Conservation (phyloP, 2,329 filamentous ascomycete species). For the Botrytis sinoallii region DNA sequence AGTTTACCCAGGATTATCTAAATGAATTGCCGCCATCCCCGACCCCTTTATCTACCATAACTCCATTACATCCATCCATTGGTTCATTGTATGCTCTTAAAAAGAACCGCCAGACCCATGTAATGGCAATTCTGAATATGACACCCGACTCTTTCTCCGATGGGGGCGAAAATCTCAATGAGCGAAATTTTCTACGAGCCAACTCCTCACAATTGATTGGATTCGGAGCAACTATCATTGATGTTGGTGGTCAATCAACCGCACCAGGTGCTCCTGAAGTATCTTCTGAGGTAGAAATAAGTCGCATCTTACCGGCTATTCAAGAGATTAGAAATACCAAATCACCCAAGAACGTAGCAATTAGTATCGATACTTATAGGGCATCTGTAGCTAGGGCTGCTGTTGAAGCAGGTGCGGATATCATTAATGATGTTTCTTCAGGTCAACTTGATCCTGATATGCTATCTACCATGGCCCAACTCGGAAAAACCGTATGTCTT, state of each 20-base stretch:
- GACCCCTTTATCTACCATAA: slow-evolving; percentile 56
- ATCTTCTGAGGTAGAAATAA: slow-evolving; percentile 67
- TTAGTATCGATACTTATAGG: slow-evolving; percentile 92
- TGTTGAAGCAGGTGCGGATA: slow-evolving; percentile 75
- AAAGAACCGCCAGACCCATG: slow-evolving; percentile 57
- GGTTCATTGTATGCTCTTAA: slow-evolving; percentile 58
- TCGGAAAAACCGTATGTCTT: slow-evolving; percentile 73
- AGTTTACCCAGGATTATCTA: slow-evolving; percentile 57
- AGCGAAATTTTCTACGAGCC: slow-evolving; percentile 35
- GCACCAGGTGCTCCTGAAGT: slow-evolving; percentile 72
- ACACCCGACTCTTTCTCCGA: slow-evolving; percentile 98
- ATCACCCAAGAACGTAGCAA: slow-evolving; percentile 60
- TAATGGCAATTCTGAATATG: slow-evolving; percentile 94
- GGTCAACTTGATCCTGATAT: slow-evolving; percentile 76
- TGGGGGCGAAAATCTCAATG: slow-evolving; percentile 58
- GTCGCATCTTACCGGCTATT: slow-evolving; percentile 78
- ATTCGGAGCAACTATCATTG: slow-evolving; percentile 73
- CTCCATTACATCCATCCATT: slow-evolving; percentile 49
- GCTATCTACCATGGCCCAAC: slow-evolving; percentile 73
- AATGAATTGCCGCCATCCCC: slow-evolving; percentile 52
- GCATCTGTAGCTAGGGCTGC: slow-evolving; percentile 76
- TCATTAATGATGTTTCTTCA: slow-evolving; percentile 92
- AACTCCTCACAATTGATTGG: slow-evolving; percentile 46
- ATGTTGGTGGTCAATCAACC: slow-evolving; percentile 91
- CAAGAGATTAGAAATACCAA: slow-evolving; percentile 65